Evolutionary conservation across 768 basidiomycete species (phyloP).

Genomic region (Serendipita indica): DNA sequence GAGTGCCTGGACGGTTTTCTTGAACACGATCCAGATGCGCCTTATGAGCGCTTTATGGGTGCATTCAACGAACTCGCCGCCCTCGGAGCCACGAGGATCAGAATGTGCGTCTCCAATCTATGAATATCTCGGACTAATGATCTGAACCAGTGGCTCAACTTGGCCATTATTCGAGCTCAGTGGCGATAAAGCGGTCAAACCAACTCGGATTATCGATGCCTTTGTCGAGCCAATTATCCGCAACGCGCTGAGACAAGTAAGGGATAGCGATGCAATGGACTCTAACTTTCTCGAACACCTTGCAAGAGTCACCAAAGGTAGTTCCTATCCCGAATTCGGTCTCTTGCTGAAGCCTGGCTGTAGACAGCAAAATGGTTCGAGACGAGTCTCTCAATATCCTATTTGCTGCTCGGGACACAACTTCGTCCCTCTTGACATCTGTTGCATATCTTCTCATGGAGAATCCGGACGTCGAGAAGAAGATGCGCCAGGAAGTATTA

Average conservation of each 20-base stretch:
- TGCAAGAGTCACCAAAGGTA: conserved; percentile 49
- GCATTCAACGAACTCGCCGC: conserved; percentile 12
- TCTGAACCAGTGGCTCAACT: conserved; percentile 12
- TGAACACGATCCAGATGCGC: not conserved
- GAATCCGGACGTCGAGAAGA: conserved; percentile 39
- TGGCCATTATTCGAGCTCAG: conserved; percentile 33
- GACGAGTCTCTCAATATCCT: conserved; percentile 69
- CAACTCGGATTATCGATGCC: conserved; percentile 24
- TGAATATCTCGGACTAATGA: not conserved
- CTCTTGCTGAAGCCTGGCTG: conserved; percentile 4
- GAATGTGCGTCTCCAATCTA: conserved; percentile 13
- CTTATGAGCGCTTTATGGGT: conserved; percentile 11
- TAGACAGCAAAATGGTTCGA: conserved; percentile 51
- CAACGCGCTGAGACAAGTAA: conserved; percentile 26
- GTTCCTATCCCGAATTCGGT: conserved; percentile 14
- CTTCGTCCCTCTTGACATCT: conserved; percentile 53
- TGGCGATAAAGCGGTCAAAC: conserved; percentile 25
- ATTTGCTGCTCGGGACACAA: conserved; percentile 66
- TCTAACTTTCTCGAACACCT: conserved; percentile 56
- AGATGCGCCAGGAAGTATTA: conserved; percentile 47
- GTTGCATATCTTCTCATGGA: conserved; percentile 55
- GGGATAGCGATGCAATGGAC: conserved; percentile 23
- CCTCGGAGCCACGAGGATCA: conserved; percentile 12
- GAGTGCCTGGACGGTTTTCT: conserved; percentile 23
- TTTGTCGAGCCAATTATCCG: conserved; percentile 51